A percentile compares a stretch with the other conserved stretches of the same genome.
phyloP scores from a whole-genome alignment of 768 basidiomycete genomes.

The Mycena latifolia region DNA sequence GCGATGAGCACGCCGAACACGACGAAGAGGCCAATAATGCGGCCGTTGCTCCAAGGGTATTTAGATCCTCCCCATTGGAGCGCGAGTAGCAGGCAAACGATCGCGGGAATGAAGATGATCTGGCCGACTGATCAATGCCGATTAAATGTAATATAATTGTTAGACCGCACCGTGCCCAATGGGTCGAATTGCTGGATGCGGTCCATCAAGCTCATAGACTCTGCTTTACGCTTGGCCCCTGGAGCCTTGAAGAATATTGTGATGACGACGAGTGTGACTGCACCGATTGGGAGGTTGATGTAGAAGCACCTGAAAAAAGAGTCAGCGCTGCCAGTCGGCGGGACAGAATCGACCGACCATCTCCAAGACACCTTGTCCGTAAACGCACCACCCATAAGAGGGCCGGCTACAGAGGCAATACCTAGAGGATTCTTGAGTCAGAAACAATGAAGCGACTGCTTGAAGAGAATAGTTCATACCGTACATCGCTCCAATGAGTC shows the following conservation, averaged over 20 bases:
- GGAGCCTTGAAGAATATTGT: not conserved
- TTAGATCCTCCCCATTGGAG: too few relatives aligned
- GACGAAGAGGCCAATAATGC: conserved; percentile 32
- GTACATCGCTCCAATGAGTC: too few relatives aligned
- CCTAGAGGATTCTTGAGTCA: too few relatives aligned
- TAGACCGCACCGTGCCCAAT: conserved; percentile 31
- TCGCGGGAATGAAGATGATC: conserved; percentile 30
- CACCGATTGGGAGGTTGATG: not conserved
- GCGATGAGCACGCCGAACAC: conserved; percentile 35
- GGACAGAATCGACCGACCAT: conserved; percentile 49
- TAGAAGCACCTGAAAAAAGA: not conserved
- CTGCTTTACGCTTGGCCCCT: not conserved
- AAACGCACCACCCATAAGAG: conserved; percentile 8
- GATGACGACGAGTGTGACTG: not conserved
- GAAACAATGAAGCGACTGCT: too few relatives aligned
- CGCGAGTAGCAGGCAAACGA: conserved; percentile 42
- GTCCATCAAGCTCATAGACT: conserved; percentile 15
- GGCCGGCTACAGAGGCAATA: too few relatives aligned
- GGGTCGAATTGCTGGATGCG: too few relatives aligned
- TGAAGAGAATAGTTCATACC: too few relatives aligned
- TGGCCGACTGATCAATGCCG: conserved; percentile 10
- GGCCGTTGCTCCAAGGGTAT: conserved; percentile 53
- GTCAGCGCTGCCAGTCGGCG: not conserved
- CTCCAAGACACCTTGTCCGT: conserved; percentile 40
- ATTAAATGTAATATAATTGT: conserved; percentile 15